These are phyloP conservation scores for Collybiopsis luxurians DNA, from an alignment of 768 basidiomycete genomes.

Conservation along the genomic window DNA sequence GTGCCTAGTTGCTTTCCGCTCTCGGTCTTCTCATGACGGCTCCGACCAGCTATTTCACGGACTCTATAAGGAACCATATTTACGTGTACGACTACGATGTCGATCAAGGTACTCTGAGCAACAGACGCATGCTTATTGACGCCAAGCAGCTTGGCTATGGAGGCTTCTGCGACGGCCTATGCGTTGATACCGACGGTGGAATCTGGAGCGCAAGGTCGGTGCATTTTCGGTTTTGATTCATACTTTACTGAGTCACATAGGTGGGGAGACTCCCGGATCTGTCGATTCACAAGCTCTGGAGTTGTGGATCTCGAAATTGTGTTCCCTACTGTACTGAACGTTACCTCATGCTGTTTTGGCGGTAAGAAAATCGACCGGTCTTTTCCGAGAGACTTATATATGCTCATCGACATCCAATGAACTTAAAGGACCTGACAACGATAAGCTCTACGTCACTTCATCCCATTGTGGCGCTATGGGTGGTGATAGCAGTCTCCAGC, in stretches of 20 bases:
- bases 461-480: conserved; percentile 60
- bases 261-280: conserved; percentile 62
- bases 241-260: conserved; percentile 25
- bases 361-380: conserved; percentile 31
- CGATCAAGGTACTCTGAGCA: conserved; percentile 50
- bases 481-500: conserved; percentile 48
- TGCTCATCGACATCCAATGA: conserved; percentile 5
- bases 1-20: conserved; percentile 14
- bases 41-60: conserved; percentile 60
- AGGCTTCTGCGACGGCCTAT: conserved; percentile 62
- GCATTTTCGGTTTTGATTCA: neutral
- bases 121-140: conserved; percentile 57
- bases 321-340: conserved; percentile 60
- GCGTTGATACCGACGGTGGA: conserved; percentile 58
- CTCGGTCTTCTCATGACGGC: neutral
- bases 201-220: conserved; percentile 61
- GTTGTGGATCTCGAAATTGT: conserved; percentile 51
- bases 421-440: conserved; percentile 51
- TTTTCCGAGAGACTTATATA: neutral
- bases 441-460: conserved; percentile 62
- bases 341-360: conserved; percentile 72
- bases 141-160: conserved; percentile 50
- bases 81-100: conserved; percentile 62
- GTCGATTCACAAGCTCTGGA: conserved; percentile 55
- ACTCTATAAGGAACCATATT: conserved; percentile 63